A percentile compares a stretch with the other conserved stretches of the same genome.
Evolutionary conservation across 495 filamentous ascomycete genomes (phyloP).

Genomic region (Trichoderma reesei): DNA sequence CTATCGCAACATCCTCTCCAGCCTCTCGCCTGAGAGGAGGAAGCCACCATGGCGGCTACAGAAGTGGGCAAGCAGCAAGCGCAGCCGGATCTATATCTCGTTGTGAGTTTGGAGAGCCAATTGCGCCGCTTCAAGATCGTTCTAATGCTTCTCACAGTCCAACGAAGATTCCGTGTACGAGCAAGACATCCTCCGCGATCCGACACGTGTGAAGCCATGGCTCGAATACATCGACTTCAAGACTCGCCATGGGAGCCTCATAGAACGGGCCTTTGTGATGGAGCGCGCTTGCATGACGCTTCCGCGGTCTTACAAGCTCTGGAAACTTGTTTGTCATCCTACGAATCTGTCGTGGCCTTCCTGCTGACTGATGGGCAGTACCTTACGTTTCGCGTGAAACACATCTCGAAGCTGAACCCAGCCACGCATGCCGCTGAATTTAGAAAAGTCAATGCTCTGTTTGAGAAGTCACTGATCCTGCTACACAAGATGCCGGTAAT

Average conservation of each 20-base stretch:
- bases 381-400: slow-evolving; percentile 72
- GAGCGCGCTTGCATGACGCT: slow-evolving; percentile 85
- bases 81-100: slow-evolving; percentile 60
- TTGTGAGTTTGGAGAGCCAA: slow-evolving; percentile 45
- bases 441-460: slow-evolving; percentile 88
- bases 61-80: slow-evolving; percentile 20
- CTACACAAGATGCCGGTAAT: slow-evolving; percentile 98
- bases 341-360: neutral
- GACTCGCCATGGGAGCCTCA: slow-evolving; percentile 70
- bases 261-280: slow-evolving; percentile 90
- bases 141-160: slow-evolving; percentile 38
- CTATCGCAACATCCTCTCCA: neutral
- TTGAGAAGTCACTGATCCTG: slow-evolving; percentile 86
- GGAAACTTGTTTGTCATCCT: slow-evolving; percentile 69
- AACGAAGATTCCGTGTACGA: slow-evolving; percentile 92
- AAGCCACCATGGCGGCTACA: slow-evolving; percentile 19
- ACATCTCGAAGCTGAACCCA: slow-evolving; percentile 75
- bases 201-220: slow-evolving; percentile 88
- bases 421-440: slow-evolving; percentile 74
- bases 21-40: neutral
- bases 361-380: slow-evolving; percentile 48
- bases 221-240: slow-evolving; percentile 91
- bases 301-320: slow-evolving; percentile 93
- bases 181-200: slow-evolving; percentile 84
- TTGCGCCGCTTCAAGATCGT: neutral